Evolutionary conservation across 1,284 basidiomycete genomes (phyloP).

Genomic region (Naganishia sp.): DNA sequence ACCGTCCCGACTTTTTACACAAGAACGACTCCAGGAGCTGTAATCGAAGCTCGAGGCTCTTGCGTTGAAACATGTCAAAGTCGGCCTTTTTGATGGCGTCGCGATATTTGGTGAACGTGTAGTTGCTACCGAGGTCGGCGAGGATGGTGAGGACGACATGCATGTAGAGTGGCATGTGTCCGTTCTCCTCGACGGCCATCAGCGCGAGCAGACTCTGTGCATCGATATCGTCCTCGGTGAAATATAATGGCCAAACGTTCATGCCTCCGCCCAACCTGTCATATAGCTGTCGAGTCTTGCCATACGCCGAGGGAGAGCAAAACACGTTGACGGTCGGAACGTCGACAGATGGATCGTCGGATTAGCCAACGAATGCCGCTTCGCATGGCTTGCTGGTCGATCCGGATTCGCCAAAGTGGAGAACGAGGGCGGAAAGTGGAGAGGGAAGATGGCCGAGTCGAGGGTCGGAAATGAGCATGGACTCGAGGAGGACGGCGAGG

Average conservation of each 20-base stretch:
- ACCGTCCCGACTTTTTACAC: slow-evolving; percentile 9
- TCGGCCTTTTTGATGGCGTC: slow-evolving; percentile 57
- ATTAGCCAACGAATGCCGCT: slow-evolving; percentile 63
- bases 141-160: slow-evolving; percentile 63
- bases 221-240: slow-evolving; percentile 66
- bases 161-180: slow-evolving; percentile 65
- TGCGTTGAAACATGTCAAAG: slow-evolving; percentile 36
- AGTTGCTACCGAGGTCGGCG: slow-evolving; percentile 59
- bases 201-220: slow-evolving; percentile 66
- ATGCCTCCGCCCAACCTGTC: slow-evolving; percentile 58
- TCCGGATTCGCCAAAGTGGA: slow-evolving; percentile 70
- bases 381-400: slow-evolving; percentile 62
- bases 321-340: slow-evolving; percentile 62
- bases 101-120: slow-evolving; percentile 58
- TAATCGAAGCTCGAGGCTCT: slow-evolving; percentile 37
- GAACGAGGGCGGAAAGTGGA: slow-evolving; percentile 64
- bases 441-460: slow-evolving; percentile 60
- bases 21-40: slow-evolving; percentile 38
- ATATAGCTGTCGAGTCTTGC: slow-evolving; percentile 64
- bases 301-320: slow-evolving; percentile 65
- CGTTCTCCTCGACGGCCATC: slow-evolving; percentile 66
- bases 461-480: slow-evolving; percentile 62
- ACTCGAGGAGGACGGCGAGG: slow-evolving; percentile 65
- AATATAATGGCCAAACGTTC: slow-evolving; percentile 61
- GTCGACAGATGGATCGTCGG: slow-evolving; percentile 51